phyloP scores from a whole-genome alignment of 1,284 basidiomycete genomes.

The Fomitopsis pinicola region DNA sequence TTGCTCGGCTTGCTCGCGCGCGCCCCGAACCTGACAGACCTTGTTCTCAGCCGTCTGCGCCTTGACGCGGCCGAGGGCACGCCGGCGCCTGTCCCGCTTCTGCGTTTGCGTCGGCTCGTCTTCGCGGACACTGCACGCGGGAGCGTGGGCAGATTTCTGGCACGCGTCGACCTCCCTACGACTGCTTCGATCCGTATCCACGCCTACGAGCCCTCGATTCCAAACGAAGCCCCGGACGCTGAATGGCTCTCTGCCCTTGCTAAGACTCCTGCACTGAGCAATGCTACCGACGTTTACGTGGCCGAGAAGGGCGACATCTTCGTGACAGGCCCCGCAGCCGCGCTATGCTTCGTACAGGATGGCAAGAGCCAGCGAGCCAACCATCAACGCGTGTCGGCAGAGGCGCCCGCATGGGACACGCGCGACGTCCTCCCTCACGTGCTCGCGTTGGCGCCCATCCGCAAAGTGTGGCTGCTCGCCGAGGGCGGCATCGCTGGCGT shows the following conservation, averaged over 20 bases:
- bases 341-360: neutral
- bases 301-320: neutral
- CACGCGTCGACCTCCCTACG: neutral
- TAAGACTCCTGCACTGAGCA: neutral
- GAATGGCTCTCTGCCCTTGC: neutral
- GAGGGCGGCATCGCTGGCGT: neutral
- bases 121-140: neutral
- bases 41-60: neutral
- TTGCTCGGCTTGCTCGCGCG: neutral
- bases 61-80: neutral
- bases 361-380: neutral
- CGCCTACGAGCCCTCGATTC: neutral
- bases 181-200: neutral
- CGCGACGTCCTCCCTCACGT: neutral
- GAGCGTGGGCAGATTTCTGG: neutral
- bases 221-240: neutral
- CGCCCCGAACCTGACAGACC: neutral
- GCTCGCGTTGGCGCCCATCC: neutral
- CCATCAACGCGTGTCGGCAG: neutral
- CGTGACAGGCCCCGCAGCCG: neutral
- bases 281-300: neutral
- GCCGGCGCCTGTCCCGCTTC: neutral
- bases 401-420: neutral
- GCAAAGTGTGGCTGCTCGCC: neutral
- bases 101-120: neutral